Base-by-base conservation (phyloP, 2,329 filamentous ascomycete genomes). In the Helminthosporium solani region DNA sequence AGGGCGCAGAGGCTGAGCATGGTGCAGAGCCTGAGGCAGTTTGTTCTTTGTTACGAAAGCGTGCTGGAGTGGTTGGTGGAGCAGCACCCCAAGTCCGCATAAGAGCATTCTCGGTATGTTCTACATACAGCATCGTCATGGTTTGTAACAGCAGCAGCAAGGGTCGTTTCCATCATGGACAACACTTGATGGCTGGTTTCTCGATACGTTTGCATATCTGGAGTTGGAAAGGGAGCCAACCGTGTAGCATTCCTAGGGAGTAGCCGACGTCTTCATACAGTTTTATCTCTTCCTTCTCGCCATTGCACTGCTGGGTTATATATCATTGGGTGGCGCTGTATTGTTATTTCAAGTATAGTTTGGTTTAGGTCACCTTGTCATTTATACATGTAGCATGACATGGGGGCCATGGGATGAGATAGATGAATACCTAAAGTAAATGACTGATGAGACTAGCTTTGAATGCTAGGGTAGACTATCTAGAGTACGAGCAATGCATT, bases 11-110 rank as follows among this genome's bases (percentile, higher is more conserved):
- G 94, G 54, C 73, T 96, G 16, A 96, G 90, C 70, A 99, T 97
- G 91, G 92, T 99, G 34, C 94, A 97, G 71, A 96, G 87, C 61
- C 74, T 97, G 47, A 79, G 89, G 50, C 94, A 99, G 68, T 97
- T 87, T 72, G 92, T 96, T 40, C 82, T 99, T 27, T 99, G 94
- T 70, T 99, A 99, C 69, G 94, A 99, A 74, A 95, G 88, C 33
- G 80, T 97, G 6, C 74, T 95, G 44, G 92, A 97, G 71, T 99
- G 92, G 90, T 71, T 94, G 21, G 76, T 78, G 9, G 70, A 75
- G 57, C 72, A 77, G 56, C 57, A 69, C 40, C 61, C 62, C 14
- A 64, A 62, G 43, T 62, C 61, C n/a, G 63, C 61, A 20, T 68
- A 23, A n/a, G 25, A 34, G 33, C 18, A 34, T 16, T 15, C 16